Evolutionary conservation across 192 early-diverging fungal species (phyloP).

Genomic region (Coemansia sp.): DNA sequence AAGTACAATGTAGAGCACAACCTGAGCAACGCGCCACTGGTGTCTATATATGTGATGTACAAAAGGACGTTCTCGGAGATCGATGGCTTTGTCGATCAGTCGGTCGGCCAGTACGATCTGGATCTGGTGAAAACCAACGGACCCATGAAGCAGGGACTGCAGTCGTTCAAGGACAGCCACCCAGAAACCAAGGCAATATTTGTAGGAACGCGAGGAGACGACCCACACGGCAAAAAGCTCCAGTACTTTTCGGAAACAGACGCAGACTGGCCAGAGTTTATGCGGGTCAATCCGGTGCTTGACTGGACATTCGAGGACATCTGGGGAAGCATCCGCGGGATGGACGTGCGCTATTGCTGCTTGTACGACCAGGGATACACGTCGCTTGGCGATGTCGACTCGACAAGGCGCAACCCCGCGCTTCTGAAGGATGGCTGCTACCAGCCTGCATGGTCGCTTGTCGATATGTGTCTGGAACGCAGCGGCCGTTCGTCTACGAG

Average conservation of each 20-base stretch:
- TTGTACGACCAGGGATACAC: conserved; percentile 86
- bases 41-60: conserved; percentile 76
- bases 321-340: conserved; percentile 63
- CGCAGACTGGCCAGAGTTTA: conserved; percentile 84
- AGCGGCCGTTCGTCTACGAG: conserved; percentile 37
- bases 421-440: conserved; percentile 56
- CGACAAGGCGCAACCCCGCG: conserved; percentile 84
- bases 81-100: conserved; percentile 79
- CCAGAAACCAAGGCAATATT: conserved; percentile 71
- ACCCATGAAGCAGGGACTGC: conserved; percentile 77
- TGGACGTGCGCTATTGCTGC: conserved; percentile 77
- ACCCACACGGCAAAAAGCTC: conserved; percentile 68
- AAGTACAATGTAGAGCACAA: conserved; percentile 23
- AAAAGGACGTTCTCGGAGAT: conserved; percentile 82
- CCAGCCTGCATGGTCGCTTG: conserved; percentile 30
- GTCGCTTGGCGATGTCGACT: conserved; percentile 80
- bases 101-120: conserved; percentile 68
- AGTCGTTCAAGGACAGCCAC: conserved; percentile 61
- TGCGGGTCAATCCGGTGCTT: conserved; percentile 89
- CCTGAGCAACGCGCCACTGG: conserved; percentile 28
- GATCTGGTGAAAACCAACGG: conserved; percentile 65
- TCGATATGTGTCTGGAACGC: conserved; percentile 41
- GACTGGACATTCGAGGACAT: conserved; percentile 86
- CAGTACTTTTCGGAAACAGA: conserved; percentile 70
- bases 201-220: conserved; percentile 75